Percentiles rank a stretch among this genome's conserved stretches.
These are phyloP conservation scores for Lomentospora prolificans DNA, from an alignment of 2,329 filamentous ascomycete genomes.

Conservation along the genomic window DNA sequence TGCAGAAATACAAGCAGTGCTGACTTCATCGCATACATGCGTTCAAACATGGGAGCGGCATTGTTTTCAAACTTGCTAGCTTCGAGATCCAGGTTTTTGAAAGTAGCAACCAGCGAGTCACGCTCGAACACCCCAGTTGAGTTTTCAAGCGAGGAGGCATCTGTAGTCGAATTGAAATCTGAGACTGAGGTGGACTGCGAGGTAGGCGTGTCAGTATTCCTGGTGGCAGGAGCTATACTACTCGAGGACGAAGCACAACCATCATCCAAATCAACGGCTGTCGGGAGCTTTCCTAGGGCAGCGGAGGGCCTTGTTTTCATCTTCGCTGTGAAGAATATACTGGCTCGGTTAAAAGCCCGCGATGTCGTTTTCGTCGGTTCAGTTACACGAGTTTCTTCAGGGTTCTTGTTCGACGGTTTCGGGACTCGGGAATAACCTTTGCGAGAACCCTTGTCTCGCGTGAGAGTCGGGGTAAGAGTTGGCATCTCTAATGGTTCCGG, in stretches of 20 bases:
- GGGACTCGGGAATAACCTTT: constrained; percentile 6
- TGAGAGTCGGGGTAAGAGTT: constrained; percentile 3
- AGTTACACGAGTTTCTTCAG: constrained; percentile 3
- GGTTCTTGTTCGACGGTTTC: neutral
- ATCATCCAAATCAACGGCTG: constrained; percentile 27
- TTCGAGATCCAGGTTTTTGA: constrained; percentile 43
- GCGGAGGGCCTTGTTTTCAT: constrained; percentile 35
- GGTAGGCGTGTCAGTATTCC: constrained; percentile 24
- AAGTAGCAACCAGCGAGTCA: constrained; percentile 45
- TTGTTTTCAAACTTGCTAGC: constrained; percentile 57
- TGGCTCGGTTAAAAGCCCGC: constrained; percentile 32
- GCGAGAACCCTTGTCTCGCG: constrained; percentile 6
- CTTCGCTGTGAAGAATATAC: constrained; percentile 36
- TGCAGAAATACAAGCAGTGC: constrained; percentile 68
- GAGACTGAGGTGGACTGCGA: constrained; percentile 27
- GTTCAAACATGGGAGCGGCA: constrained; percentile 49
- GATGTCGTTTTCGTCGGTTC: constrained; percentile 28
- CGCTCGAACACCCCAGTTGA: constrained; percentile 24
- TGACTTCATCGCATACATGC: constrained; percentile 64
- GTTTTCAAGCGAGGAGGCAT: constrained; percentile 37
- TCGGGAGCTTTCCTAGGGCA: constrained; percentile 29
- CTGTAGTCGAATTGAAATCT: constrained; percentile 27
- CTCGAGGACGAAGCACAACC: constrained; percentile 38
- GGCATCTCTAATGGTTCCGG: neutral
- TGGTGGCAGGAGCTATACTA: constrained; percentile 32